Conservation (phyloP, 495 filamentous ascomycete genomes). For the Penicillium malachiteum region DNA sequence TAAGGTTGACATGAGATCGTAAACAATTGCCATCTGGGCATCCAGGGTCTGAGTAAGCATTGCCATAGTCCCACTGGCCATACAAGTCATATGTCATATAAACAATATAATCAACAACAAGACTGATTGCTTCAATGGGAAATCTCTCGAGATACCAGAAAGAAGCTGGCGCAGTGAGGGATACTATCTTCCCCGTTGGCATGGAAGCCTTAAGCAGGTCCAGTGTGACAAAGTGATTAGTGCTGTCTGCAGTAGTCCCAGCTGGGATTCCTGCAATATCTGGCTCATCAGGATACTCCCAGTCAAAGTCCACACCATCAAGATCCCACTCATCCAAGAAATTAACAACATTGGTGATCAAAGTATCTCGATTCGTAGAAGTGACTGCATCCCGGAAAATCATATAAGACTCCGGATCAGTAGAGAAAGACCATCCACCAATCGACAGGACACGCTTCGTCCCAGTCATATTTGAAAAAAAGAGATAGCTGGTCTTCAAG, state of each 20-base stretch:
- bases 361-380: constrained; percentile 31
- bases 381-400: constrained; percentile 40
- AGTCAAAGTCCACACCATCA: constrained; percentile 44
- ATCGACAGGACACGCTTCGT: constrained; percentile 42
- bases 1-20: constrained; percentile 37
- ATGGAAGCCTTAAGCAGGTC: background rate
- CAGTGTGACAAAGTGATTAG: background rate
- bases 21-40: constrained; percentile 23
- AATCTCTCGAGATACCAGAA: constrained; percentile 36
- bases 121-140: constrained; percentile 23
- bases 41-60: background rate
- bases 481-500: constrained; percentile 5
- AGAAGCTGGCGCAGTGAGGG: constrained; percentile 25
- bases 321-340: constrained; percentile 35
- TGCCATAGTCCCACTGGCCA: constrained; percentile 9
- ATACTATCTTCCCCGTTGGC: constrained; percentile 6
- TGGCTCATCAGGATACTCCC: constrained; percentile 37
- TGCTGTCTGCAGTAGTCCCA: background rate
- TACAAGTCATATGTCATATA: constrained; percentile 42
- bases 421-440: constrained; percentile 50
- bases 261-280: background rate
- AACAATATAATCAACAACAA: constrained; percentile 31
- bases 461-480: too few relatives aligned
- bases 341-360: constrained; percentile 33
- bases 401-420: constrained; percentile 25